Evolutionary conservation across 768 basidiomycete genomes (phyloP).

Genomic region (Tulasnella calospora): DNA sequence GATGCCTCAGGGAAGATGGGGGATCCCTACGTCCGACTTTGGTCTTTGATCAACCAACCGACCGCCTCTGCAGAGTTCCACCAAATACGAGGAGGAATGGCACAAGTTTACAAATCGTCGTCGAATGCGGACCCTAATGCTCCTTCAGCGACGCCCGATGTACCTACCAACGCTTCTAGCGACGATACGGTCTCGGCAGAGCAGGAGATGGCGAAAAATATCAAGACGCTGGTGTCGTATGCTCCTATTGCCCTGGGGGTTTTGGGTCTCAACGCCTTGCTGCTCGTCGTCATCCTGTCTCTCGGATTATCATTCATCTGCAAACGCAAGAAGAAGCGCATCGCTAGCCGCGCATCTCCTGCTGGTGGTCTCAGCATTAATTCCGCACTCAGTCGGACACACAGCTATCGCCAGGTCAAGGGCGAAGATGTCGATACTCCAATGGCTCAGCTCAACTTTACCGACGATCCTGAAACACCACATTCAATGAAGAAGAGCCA

Average conservation of each 20-base stretch:
- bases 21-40: conserved; percentile 70
- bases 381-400: conserved; percentile 13
- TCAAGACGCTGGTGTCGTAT: conserved; percentile 59
- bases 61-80: conserved; percentile 70
- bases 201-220: conserved; percentile 51
- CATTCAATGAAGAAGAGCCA: not conserved
- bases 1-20: conserved; percentile 60
- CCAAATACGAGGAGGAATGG: conserved; percentile 56
- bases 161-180: conserved; percentile 40
- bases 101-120: conserved; percentile 38
- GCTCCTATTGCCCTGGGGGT: conserved; percentile 71
- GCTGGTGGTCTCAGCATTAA: not conserved
- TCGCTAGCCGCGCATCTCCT: not conserved
- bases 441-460: conserved; percentile 4
- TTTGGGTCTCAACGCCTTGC: conserved; percentile 70
- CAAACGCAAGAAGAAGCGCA: conserved; percentile 21
- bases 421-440: conserved; percentile 21
- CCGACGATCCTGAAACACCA: not conserved
- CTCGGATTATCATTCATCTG: conserved; percentile 13
- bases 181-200: conserved; percentile 46
- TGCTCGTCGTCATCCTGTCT: conserved; percentile 51
- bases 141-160: conserved; percentile 24
- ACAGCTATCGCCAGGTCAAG: conserved; percentile 23
- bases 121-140: conserved; percentile 17
- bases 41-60: conserved; percentile 58